These are phyloP conservation scores for Pichia sp. DNA, from an alignment of 1,139 yeast species.

Conservation along the genomic window DNA sequence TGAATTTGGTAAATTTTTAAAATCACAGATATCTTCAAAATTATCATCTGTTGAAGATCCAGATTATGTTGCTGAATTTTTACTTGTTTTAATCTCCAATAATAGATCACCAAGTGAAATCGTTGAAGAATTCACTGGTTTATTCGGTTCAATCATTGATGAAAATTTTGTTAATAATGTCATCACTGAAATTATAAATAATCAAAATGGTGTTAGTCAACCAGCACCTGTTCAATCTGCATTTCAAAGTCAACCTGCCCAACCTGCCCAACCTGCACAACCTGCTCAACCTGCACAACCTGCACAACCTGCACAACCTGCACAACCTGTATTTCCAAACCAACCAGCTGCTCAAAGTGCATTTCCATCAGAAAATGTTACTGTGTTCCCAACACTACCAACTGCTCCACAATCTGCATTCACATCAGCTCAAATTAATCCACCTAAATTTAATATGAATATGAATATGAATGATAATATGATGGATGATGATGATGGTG, in stretches of 20 bases:
- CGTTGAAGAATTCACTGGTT: conserved; percentile 53
- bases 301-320: conserved; percentile 11
- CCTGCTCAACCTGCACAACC: not conserved
- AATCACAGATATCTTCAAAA: conserved; percentile 22
- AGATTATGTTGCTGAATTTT: conserved; percentile 73
- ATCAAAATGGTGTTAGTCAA: conserved; percentile 3
- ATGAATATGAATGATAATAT: conserved; percentile 1
- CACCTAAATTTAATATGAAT: not conserved
- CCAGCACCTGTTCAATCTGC: too few relatives aligned
- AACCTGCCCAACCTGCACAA: conserved; percentile 12
- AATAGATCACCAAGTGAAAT: conserved; percentile 62
- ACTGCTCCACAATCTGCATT: conserved; percentile 9
- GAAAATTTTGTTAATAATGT: conserved; percentile 44
- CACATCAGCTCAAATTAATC: conserved; percentile 1
- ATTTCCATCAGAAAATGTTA: conserved; percentile 6
- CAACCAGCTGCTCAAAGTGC: conserved; percentile 20
- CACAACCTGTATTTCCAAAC: not conserved
- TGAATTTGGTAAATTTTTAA: conserved; percentile 26
- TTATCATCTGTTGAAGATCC: conserved; percentile 49
- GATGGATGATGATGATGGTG: conserved; percentile 1
- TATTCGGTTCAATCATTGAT: conserved; percentile 60
- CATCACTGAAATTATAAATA: conserved; percentile 37
- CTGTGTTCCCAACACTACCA: conserved; percentile 12
- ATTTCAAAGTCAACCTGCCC: not conserved
- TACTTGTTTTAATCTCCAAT: conserved; percentile 65